Conservation (phyloP, 2,329 filamentous ascomycete species). For the Trichoderma koningiopsis region DNA sequence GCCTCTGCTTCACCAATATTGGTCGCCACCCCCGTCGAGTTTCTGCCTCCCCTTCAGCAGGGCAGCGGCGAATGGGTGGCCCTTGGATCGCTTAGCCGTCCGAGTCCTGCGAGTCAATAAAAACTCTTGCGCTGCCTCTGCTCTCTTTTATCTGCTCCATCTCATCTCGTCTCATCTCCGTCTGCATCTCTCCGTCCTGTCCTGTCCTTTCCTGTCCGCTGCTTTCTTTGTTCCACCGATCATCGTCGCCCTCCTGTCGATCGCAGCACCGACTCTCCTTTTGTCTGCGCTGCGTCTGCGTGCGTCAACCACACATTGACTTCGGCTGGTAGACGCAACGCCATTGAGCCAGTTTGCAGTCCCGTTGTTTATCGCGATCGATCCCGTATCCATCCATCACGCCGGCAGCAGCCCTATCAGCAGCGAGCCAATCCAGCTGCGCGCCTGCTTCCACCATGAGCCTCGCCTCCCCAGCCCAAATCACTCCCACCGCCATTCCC, state of each 20-base stretch:
- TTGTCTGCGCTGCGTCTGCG: background rate
- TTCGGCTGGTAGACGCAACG: background rate
- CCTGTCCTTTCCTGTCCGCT: constrained; percentile 6
- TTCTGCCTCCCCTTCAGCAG: constrained; percentile 19
- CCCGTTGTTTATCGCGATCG: background rate
- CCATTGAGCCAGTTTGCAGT: background rate
- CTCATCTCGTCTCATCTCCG: background rate
- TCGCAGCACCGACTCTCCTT: constrained; percentile 15
- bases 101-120: constrained; percentile 13
- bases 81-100: constrained; percentile 23
- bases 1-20: constrained; percentile 27
- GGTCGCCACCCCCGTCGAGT: constrained; percentile 22
- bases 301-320: background rate
- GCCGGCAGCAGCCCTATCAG: background rate
- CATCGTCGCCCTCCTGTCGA: constrained; percentile 24
- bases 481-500: constrained; percentile 22
- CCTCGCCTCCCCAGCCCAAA: constrained; percentile 34
- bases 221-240: background rate
- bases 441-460: constrained; percentile 33
- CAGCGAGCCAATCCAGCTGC: background rate
- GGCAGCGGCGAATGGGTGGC: constrained; percentile 25
- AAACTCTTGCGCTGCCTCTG: constrained; percentile 7
- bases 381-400: constrained; percentile 1
- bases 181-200: constrained; percentile 9
- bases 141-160: background rate